A percentile compares a stretch with the other conserved stretches of the same genome.
phyloP scores from a whole-genome alignment of 2,329 filamentous ascomycete genomes.

The Talaromyces piceae region DNA sequence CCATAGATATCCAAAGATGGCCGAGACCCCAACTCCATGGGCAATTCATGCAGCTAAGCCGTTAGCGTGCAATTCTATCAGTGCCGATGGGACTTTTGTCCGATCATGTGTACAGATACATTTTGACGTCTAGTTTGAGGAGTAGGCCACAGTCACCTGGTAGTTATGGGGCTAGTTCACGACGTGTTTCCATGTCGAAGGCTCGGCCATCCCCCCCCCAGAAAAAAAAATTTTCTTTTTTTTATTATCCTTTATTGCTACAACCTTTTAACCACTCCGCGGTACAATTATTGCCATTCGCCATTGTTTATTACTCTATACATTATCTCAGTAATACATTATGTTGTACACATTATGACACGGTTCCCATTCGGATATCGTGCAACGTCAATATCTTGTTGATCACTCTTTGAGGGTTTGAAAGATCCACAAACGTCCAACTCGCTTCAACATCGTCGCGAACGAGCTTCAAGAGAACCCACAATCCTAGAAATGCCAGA shows the following conservation, averaged over 20 bases:
- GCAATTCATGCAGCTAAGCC: background rate
- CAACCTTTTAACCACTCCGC: background rate
- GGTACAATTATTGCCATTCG: background rate
- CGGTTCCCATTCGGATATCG: conserved; percentile 19
- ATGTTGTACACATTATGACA: conserved; percentile 3
- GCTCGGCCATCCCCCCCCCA: background rate
- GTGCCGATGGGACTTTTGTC: background rate
- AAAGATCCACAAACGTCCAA: conserved; percentile 27
- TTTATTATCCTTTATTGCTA: background rate
- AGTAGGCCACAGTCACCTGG: too few relatives aligned
- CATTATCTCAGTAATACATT: background rate
- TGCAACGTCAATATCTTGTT: conserved; percentile 25
- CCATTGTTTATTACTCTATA: background rate
- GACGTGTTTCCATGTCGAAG: background rate
- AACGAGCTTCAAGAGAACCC: conserved; percentile 23
- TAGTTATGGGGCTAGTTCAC: too few relatives aligned
- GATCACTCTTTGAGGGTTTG: conserved; percentile 19
- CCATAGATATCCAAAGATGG: too few relatives aligned
- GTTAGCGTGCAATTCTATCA: background rate
- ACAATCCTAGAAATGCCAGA: conserved; percentile 23
- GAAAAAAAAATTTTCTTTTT: background rate
- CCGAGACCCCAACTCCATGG: background rate
- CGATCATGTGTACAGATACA: background rate
- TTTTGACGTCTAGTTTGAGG: background rate
- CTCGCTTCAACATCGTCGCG: conserved; percentile 13